These are phyloP conservation scores for Pseudogymnoascus sp. DNA, from an alignment of 2,329 filamentous ascomycete genomes.

Conservation along the genomic window DNA sequence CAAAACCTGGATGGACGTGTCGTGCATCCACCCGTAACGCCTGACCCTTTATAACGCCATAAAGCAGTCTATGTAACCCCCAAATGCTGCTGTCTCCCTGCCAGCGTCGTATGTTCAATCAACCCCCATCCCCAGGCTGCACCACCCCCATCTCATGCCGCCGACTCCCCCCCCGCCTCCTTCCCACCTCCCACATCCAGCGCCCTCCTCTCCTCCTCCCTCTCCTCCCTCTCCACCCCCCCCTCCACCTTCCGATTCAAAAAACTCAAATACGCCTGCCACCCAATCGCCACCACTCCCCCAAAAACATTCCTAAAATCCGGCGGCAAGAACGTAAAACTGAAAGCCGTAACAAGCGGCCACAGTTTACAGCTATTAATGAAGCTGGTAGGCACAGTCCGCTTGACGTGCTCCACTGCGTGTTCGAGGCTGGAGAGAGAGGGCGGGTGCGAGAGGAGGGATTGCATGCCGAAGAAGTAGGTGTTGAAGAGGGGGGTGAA, in stretches of 20 bases:
- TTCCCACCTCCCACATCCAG: conserved; percentile 10
- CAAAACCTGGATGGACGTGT: background rate
- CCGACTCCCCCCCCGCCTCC: background rate
- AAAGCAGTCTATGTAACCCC: background rate
- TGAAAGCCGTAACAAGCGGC: conserved; percentile 81
- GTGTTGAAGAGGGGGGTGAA: conserved; percentile 80
- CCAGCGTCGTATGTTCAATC: background rate
- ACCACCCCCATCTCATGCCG: background rate
- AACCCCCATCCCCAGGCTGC: background rate
- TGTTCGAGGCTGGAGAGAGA: conserved; percentile 11
- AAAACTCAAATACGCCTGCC: conserved; percentile 85
- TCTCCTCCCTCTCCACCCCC: conserved; percentile 29
- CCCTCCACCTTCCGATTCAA: conserved; percentile 67
- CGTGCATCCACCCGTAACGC: background rate
- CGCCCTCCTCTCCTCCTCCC: background rate
- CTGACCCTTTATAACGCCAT: background rate
- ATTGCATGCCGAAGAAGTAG: conserved; percentile 77
- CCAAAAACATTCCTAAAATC: conserved; percentile 76
- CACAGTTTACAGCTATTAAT: conserved; percentile 79
- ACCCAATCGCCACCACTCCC: conserved; percentile 72
- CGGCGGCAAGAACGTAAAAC: conserved; percentile 72
- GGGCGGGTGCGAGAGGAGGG: conserved; percentile 45
- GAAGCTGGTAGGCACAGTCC: conserved; percentile 69
- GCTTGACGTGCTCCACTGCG: conserved; percentile 52
- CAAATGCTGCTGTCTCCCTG: background rate